These are phyloP conservation scores for Phytophthora sansomeana DNA, from an alignment of 352 stramenopile species.

Conservation along the genomic window DNA sequence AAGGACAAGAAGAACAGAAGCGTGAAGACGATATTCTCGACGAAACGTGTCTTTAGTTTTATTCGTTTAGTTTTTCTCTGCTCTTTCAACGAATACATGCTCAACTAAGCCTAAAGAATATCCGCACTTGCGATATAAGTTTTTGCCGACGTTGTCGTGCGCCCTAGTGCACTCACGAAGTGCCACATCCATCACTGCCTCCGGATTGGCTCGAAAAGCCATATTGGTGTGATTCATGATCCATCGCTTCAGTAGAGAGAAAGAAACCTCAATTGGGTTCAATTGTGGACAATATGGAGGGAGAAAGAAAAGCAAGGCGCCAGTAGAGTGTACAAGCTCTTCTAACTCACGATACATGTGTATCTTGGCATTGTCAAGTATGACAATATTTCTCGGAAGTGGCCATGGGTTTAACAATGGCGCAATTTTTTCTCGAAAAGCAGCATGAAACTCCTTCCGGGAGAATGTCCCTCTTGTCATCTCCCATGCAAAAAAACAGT, in stretches of 20 bases:
- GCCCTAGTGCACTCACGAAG: slow-evolving; percentile 12
- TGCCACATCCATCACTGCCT: slow-evolving; percentile 17
- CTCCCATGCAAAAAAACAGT: slow-evolving; percentile 13
- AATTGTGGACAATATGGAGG: slow-evolving; percentile 25
- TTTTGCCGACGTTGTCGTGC: neutral
- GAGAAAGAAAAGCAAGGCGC: slow-evolving; percentile 23
- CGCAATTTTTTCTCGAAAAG: slow-evolving; percentile 3
- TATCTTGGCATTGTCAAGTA: neutral
- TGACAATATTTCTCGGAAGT: neutral
- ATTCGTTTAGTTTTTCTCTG: neutral
- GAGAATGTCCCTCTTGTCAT: slow-evolving; percentile 14
- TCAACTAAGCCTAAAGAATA: slow-evolving; percentile 4
- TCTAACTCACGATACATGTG: slow-evolving; percentile 2
- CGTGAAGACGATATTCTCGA: neutral
- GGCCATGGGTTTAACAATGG: slow-evolving; percentile 5
- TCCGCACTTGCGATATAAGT: slow-evolving; percentile 5
- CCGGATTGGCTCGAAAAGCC: slow-evolving; percentile 17
- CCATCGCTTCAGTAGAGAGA: slow-evolving; percentile 27
- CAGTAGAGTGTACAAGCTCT: neutral
- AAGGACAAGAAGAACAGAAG: neutral
- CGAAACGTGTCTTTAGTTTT: too few relatives aligned
- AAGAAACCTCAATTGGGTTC: slow-evolving; percentile 25
- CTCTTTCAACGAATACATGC: slow-evolving; percentile 3
- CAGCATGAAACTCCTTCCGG: slow-evolving; percentile 9
- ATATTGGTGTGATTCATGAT: slow-evolving; percentile 15